phyloP scores from a whole-genome alignment of 1,284 basidiomycete species.

The Mycocalia duriaeana region DNA sequence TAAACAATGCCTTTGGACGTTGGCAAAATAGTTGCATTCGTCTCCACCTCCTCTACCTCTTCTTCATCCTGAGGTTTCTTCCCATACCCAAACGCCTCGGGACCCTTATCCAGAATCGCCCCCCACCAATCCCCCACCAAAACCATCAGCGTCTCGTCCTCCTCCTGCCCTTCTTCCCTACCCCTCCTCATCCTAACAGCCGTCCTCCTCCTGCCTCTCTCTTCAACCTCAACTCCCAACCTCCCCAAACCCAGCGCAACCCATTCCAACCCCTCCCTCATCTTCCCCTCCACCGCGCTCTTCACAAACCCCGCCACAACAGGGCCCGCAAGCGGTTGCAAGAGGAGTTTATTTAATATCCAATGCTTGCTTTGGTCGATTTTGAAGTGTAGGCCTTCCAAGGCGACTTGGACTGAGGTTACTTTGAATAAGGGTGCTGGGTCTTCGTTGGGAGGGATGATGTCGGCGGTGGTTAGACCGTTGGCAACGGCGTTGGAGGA shows the following conservation, averaged over 20 bases:
- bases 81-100: slow-evolving; percentile 15
- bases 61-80: slow-evolving; percentile 7
- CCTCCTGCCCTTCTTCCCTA: slow-evolving; percentile 6
- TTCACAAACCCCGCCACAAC: slow-evolving; percentile 26
- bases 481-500: background rate
- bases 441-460: no score
- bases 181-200: background rate
- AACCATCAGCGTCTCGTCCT: slow-evolving; percentile 6
- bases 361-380: slow-evolving; percentile 41
- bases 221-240: slow-evolving; percentile 19
- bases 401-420: slow-evolving; percentile 28
- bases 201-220: slow-evolving; percentile 5
- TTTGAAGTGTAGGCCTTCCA: slow-evolving; percentile 34
- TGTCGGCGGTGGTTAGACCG: background rate
- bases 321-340: slow-evolving; percentile 42
- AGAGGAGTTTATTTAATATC: slow-evolving; percentile 41
- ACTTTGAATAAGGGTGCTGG: slow-evolving; percentile 37
- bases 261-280: slow-evolving; percentile 26
- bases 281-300: slow-evolving; percentile 26
- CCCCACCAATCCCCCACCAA: slow-evolving; percentile 26
- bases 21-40: slow-evolving; percentile 18
- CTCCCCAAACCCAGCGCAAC: slow-evolving; percentile 24
- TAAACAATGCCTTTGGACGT: slow-evolving; percentile 34
- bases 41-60: slow-evolving; percentile 9
- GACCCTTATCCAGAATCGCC: slow-evolving; percentile 22